Percentiles rank a stretch among this genome's conserved stretches.
phyloP scores from a whole-genome alignment of 225 moss, liverwort and hornwort genomes.

The Bryoerythrophyllum caledonicum region DNA sequence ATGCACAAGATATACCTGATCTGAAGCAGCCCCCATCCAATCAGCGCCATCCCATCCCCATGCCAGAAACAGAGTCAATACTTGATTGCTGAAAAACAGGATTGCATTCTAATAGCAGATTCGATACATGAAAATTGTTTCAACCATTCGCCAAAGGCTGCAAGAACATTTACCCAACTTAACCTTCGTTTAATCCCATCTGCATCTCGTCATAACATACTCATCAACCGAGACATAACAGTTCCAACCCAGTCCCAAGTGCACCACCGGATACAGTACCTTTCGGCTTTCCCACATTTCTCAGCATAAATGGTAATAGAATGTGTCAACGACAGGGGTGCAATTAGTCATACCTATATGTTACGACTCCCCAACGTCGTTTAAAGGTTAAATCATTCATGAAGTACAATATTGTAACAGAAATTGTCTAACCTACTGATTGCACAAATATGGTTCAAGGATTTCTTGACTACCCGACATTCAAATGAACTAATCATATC shows the following conservation, averaged over 20 bases:
- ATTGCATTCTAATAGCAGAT: not conserved
- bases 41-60: slow-evolving; percentile 26
- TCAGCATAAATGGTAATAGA: not conserved
- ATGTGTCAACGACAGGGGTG: not conserved
- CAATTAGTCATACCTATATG: slow-evolving; percentile 47
- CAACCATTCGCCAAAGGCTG: no score
- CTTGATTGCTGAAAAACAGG: not conserved
- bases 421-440: no score
- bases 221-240: no score
- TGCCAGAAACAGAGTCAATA: slow-evolving; percentile 21
- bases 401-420: no score
- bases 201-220: no score
- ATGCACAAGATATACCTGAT: slow-evolving; percentile 23
- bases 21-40: slow-evolving; percentile 21
- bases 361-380: no score
- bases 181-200: no score
- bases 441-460: not conserved
- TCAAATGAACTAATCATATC: not conserved
- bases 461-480: no score
- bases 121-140: not conserved
- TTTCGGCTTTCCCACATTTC: not conserved
- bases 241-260: no score
- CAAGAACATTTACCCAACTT: no score
- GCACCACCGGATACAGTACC: no score
- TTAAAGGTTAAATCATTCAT: no score